A percentile compares a stretch with the other conserved stretches of the same genome.
Conservation (phyloP, 805 yeast genomes). For the Barnettozyma sp. region DNA sequence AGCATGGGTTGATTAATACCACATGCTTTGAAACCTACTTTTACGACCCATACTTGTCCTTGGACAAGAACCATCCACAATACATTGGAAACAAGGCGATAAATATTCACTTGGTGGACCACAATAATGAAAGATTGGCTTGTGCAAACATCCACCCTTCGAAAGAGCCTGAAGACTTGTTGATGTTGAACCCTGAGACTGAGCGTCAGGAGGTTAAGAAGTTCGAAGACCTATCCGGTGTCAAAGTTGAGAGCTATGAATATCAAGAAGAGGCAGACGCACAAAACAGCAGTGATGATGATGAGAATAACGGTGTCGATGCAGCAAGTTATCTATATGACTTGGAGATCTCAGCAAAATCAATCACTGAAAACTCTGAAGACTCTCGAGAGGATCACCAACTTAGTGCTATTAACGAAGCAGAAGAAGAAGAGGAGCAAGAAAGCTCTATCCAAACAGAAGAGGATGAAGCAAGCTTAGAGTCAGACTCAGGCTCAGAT, state of each 20-base stretch:
- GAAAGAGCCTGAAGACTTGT: constrained; percentile 24
- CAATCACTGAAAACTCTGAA: neutral
- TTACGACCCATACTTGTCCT: constrained; percentile 58
- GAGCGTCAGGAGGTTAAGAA: constrained; percentile 23
- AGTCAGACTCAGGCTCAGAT: constrained; percentile 4
- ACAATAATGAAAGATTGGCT: constrained; percentile 48
- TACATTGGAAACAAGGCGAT: constrained; percentile 53
- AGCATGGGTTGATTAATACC: constrained; percentile 66
- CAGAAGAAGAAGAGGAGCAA: constrained; percentile 6
- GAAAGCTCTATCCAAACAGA: too few relatives aligned
- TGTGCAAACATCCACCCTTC: constrained; percentile 47
- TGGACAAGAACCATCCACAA: constrained; percentile 49
- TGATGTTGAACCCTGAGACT: constrained; percentile 22
- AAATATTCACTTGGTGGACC: constrained; percentile 42
- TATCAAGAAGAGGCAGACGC: neutral
- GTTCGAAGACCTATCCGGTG: constrained; percentile 23
- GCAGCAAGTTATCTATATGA: too few relatives aligned
- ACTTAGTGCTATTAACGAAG: constrained; percentile 9
- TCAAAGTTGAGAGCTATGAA: constrained; percentile 6
- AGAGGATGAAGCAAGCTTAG: too few relatives aligned
- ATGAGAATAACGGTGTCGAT: neutral
- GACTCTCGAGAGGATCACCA: constrained; percentile 6
- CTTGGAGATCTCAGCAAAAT: neutral
- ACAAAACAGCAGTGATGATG: neutral
- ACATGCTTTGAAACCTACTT: constrained; percentile 62